Evolutionary conservation across 2,329 filamentous ascomycete genomes (phyloP), one percentile per base, ranked within the genome.

Genomic region (Penicillium sp.): DNA sequence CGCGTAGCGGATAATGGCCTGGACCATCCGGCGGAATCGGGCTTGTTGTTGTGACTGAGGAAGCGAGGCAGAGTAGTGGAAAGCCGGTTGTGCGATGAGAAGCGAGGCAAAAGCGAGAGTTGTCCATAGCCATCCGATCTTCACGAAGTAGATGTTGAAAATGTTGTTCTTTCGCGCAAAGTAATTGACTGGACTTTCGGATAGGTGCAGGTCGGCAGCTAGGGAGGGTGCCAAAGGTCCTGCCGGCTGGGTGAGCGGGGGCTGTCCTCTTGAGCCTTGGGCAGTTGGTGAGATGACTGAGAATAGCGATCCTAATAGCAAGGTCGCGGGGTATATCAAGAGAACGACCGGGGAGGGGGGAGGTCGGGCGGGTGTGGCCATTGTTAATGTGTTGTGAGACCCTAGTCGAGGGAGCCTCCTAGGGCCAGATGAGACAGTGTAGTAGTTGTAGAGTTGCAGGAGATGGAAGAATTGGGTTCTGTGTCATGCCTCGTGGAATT

Each of bases 111-210:
- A 93, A 0, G 90, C 88, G 10, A 85, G 71, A 0, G 90, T 92
- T 29, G 91, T 87, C 95, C 95, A 99, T 49, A 88, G 84, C 95
- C 95, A 99, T 59, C 93, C 93, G 53, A 90, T 82, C 81, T 99
- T 99, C 69, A 99, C 95, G 71, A 98, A 99, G 68, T 92, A 84
- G 47, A 90, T 76, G 72, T 99, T 99, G 83, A 98, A 90, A 52
- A 97, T 67, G 78, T 99, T 99, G 74, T 87, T 84, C 77, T 99
- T 99, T 67, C 89, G 89, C 47, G 95, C 93, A 74, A 99, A 99
- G 80, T 98, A 99, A 71, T 79, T 80, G 54, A 75, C 70, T 1
- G 74, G 68, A 47, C 55, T 63, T 43, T 66, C 60, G 51, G 67
- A 63, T 35, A 69, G 55, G 58, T 71, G 63, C 16, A 71, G 61